A percentile compares a stretch with the other conserved stretches of the same genome.
phyloP scores from a whole-genome alignment of 2,329 filamentous ascomycete species.

The Neofusicoccum sp. region DNA sequence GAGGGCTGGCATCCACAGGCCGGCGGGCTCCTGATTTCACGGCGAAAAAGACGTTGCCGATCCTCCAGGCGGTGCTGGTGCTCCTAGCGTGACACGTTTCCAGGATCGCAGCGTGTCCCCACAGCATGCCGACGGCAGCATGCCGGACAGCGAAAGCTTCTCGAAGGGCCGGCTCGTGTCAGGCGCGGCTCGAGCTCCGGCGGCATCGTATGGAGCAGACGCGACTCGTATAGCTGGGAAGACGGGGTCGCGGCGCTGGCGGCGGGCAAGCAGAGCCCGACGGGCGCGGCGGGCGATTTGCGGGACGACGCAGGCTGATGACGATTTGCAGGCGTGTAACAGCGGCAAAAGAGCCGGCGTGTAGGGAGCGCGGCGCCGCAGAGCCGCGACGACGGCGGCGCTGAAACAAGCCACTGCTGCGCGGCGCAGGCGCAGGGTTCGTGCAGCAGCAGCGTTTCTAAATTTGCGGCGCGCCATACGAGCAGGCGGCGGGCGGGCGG shows the following conservation, averaged over 20 bases:
- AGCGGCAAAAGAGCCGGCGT: constrained; percentile 1
- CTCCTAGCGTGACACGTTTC: neutral
- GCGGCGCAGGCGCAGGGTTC: constrained; percentile 2
- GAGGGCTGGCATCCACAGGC: neutral
- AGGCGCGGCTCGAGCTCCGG: constrained; percentile 15
- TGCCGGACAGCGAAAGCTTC: neutral
- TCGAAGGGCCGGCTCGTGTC: constrained; percentile 9
- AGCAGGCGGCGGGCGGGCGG: neutral
- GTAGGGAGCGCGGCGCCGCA: constrained; percentile 7
- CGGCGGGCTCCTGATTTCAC: neutral
- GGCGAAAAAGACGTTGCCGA: neutral
- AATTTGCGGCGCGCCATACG: constrained; percentile 1
- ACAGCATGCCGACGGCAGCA: neutral
- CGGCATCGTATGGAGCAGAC: neutral
- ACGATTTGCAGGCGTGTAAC: constrained; percentile 19
- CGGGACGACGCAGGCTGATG: constrained; percentile 4
- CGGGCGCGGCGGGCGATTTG: constrained; percentile 2
- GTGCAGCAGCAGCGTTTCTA: neutral
- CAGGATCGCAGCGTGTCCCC: neutral
- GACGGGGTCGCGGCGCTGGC: neutral
- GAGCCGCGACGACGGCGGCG: constrained; percentile 12
- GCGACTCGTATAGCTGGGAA: constrained; percentile 15
- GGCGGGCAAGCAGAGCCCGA: neutral
- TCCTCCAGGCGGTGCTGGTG: neutral
- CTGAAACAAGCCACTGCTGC: constrained; percentile 15